These are phyloP conservation scores for Hamigera avellanea DNA, from an alignment of 495 filamentous ascomycete genomes.

Conservation along the genomic window DNA sequence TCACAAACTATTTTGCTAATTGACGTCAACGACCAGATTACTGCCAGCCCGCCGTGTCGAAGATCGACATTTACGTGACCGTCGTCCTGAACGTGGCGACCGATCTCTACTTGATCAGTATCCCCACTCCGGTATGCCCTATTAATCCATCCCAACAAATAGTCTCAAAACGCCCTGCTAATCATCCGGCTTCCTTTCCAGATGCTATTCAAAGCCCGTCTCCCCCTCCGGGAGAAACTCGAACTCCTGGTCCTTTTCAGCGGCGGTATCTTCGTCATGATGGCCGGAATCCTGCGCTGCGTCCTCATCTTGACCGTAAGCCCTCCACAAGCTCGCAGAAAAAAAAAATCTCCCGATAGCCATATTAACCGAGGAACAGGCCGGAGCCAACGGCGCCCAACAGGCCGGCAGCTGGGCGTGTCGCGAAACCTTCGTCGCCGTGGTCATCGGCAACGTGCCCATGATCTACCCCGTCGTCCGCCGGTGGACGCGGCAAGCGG, in stretches of 20 bases:
- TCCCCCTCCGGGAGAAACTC: constrained; percentile 38
- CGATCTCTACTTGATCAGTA: constrained; percentile 44
- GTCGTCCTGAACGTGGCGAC: constrained; percentile 42
- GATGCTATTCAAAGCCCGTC: constrained; percentile 43
- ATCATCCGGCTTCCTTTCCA: constrained; percentile 8
- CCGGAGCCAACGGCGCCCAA: constrained; percentile 34
- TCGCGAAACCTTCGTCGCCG: constrained; percentile 51
- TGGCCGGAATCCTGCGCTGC: constrained; percentile 47
- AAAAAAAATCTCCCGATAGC: no score
- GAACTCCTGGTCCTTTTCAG: constrained; percentile 46
- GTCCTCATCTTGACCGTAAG: constrained; percentile 36
- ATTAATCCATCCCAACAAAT: constrained; percentile 2
- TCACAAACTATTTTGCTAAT: background rate
- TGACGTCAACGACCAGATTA: constrained; percentile 13
- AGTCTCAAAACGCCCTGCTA: background rate
- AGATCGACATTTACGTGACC: constrained; percentile 33
- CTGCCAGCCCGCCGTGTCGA: constrained; percentile 37
- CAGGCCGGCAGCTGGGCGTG: constrained; percentile 52
- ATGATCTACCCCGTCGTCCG: constrained; percentile 47
- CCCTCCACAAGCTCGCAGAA: no score
- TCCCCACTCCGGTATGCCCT: constrained; percentile 37
- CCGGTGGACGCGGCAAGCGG: no score
- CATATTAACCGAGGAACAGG: no score
- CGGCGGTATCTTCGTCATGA: constrained; percentile 48
- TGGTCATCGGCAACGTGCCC: constrained; percentile 47